phyloP scores from a whole-genome alignment of 106 monocot species.

The Xerophyta viscosa region DNA sequence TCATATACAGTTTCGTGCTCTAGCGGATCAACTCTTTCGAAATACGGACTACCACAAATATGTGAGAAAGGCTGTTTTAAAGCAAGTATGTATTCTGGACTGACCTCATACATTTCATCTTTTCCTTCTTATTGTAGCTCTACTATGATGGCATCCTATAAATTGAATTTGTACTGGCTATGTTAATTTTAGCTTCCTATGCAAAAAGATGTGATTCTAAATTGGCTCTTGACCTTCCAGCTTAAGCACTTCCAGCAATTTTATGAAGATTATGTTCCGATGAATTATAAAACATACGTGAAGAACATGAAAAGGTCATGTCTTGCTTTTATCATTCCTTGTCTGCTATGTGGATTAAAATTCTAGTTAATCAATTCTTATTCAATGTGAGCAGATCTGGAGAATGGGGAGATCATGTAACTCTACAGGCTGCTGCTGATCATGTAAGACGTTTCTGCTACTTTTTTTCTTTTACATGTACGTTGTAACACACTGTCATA shows the following conservation, averaged over 20 bases:
- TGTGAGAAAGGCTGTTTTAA: conserved; percentile 64
- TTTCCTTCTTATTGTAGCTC: conserved; percentile 3
- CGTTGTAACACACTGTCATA: too few species aligned
- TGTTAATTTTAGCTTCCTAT: too few species aligned
- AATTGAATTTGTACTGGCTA: background rate
- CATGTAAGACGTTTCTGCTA: conserved; percentile 42
- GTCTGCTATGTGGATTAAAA: too few species aligned
- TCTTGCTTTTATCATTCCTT: too few species aligned
- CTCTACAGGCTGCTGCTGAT: conserved; percentile 86
- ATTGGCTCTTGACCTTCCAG: conserved; percentile 29
- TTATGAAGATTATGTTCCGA: conserved; percentile 90
- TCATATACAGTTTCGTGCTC: conserved; percentile 67
- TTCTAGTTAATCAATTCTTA: too few species aligned
- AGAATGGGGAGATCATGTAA: conserved; percentile 95
- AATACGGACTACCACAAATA: conserved; percentile 93
- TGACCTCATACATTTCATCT: background rate
- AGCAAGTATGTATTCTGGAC: conserved; percentile 49
- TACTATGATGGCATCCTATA: too few species aligned
- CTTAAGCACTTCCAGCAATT: conserved; percentile 62
- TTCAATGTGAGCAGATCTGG: conserved; percentile 34
- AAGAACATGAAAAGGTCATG: conserved; percentile 84
- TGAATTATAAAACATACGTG: conserved; percentile 75
- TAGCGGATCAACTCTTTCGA: conserved; percentile 90
- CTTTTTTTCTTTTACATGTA: too few species aligned
- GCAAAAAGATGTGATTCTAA: too few species aligned